Percentiles rank a stretch among this genome's conserved stretches.
These are phyloP conservation scores for Eucalyptus sp. DNA, from an alignment of 345 rosid genomes.

Conservation along the genomic window DNA sequence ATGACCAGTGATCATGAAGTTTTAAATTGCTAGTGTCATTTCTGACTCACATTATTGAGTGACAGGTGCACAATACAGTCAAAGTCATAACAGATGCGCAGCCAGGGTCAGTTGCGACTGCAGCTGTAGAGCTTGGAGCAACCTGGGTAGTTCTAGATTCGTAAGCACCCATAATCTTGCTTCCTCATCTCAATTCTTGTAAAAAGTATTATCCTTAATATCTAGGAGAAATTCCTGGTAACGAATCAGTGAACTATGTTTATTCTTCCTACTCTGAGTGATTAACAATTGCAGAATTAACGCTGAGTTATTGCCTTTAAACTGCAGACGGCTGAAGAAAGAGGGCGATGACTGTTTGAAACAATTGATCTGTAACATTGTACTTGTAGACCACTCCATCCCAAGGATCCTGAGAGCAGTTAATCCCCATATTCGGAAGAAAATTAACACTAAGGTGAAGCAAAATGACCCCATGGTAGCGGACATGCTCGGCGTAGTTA, in stretches of 20 bases:
- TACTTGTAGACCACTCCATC: conserved; percentile 15
- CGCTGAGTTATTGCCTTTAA: background rate
- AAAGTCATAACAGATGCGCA: conserved; percentile 9
- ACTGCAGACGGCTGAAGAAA: conserved; percentile 17
- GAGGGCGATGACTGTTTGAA: conserved; percentile 20
- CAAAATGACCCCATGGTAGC: background rate
- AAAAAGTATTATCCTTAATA: background rate
- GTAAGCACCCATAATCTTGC: background rate
- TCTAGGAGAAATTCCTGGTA: background rate
- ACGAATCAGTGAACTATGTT: background rate
- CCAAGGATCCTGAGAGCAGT: conserved; percentile 19
- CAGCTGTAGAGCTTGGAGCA: conserved; percentile 12
- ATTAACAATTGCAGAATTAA: background rate
- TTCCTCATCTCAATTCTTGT: background rate
- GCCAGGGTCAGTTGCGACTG: conserved; percentile 11
- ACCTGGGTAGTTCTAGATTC: conserved; percentile 24
- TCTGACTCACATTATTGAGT: background rate
- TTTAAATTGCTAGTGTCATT: background rate
- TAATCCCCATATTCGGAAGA: background rate
- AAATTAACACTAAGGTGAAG: background rate
- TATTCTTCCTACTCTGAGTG: background rate
- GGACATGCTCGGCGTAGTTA: background rate
- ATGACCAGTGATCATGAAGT: background rate
- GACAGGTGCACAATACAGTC: conserved; percentile 13
- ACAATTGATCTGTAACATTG: conserved; percentile 19